A percentile compares a stretch with the other conserved stretches of the same genome.
Conservation (phyloP, 257 asterid species). For the Solanum etuberosum region DNA sequence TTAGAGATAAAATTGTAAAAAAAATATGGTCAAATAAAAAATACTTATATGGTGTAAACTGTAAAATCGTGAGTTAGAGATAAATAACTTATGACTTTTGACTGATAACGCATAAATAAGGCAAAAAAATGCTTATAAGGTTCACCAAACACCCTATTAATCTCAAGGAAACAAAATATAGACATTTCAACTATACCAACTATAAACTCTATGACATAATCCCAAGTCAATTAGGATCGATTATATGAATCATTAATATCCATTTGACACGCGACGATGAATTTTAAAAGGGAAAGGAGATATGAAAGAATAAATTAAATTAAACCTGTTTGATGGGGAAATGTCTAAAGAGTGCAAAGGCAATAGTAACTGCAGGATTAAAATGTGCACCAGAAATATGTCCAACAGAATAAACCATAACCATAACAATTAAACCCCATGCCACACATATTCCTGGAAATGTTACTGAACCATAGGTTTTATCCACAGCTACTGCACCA, state of each 20-base stretch:
- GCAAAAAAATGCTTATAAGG: too few species aligned
- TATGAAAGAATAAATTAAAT: not conserved
- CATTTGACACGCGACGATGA: not conserved
- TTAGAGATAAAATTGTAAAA: too few species aligned
- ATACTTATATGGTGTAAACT: too few species aligned
- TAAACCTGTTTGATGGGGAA: constrained; percentile 39
- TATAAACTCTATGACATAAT: not conserved
- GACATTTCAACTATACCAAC: not conserved
- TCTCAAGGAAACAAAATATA: not conserved
- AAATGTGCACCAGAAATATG: constrained; percentile 71
- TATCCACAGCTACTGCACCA: constrained; percentile 48
- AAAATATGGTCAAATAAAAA: too few species aligned
- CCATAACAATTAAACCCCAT: constrained; percentile 49
- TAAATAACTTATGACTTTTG: not conserved
- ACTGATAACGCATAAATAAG: too few species aligned
- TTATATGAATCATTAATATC: not conserved
- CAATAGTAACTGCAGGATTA: constrained; percentile 64
- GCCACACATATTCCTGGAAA: constrained; percentile 50
- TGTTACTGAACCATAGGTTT: constrained; percentile 40
- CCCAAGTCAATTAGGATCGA: not conserved
- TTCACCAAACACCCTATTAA: not conserved
- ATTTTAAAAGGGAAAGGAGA: not conserved
- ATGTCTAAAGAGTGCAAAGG: constrained; percentile 46
- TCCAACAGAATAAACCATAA: constrained; percentile 55
- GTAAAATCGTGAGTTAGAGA: too few species aligned